Evolutionary conservation across 176 grass and related monocot species (phyloP).

Genomic region (Carex parvula): DNA sequence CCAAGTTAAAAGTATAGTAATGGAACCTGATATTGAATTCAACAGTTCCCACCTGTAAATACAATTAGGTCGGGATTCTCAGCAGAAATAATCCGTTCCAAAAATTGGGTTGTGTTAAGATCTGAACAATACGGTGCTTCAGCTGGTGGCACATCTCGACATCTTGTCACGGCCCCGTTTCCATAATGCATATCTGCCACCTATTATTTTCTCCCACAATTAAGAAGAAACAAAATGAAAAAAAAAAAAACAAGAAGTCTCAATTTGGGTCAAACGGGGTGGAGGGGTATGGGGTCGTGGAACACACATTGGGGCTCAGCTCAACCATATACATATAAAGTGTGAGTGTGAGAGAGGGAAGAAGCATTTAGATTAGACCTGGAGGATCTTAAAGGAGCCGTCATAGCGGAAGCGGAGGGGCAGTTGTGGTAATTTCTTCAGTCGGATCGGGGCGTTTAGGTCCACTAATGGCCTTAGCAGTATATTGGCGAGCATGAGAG

Average conservation of each 20-base stretch:
- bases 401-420: conserved; percentile 75
- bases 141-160: conserved; percentile 56
- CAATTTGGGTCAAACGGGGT: neutral
- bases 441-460: conserved; percentile 26
- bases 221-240: neutral
- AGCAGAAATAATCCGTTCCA: conserved; percentile 62
- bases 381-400: conserved; percentile 81
- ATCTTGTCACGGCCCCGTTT: conserved; percentile 68
- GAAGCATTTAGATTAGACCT: conserved; percentile 25
- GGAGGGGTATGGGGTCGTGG: too few relatives aligned
- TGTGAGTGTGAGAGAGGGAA: neutral
- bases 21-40: neutral
- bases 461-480: conserved; percentile 17
- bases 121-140: conserved; percentile 68
- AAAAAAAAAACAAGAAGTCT: neutral
- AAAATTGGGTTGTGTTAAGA: conserved; percentile 80
- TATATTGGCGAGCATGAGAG: neutral
- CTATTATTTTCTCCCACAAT: conserved; percentile 35
- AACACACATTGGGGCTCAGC: too few relatives aligned
- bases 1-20: neutral
- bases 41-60: conserved; percentile 57
- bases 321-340: too few relatives aligned
- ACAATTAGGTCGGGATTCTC: conserved; percentile 83
- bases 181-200: conserved; percentile 97
- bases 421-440: conserved; percentile 54